Conservation (phyloP, 176 grass and related monocot species). For the Neostapfia colusana region DNA sequence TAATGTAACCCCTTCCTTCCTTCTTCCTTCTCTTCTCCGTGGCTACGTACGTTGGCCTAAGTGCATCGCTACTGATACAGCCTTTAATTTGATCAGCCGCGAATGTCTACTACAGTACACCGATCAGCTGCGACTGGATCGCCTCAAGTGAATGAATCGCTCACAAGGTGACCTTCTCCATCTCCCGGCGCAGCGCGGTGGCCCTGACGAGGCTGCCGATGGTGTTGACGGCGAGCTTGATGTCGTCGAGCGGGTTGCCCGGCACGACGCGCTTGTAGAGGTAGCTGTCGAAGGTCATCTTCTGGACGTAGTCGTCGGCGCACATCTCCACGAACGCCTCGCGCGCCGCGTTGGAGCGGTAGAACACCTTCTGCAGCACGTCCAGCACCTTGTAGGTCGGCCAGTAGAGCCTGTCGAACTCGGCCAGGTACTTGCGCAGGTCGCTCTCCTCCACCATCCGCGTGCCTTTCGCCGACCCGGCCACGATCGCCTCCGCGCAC, state of each 20-base stretch:
- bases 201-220: constrained; percentile 94
- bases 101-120: constrained; percentile 10
- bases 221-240: constrained; percentile 95
- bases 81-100: constrained; percentile 37
- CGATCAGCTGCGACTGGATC: not conserved
- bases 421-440: constrained; percentile 87
- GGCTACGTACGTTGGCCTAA: constrained; percentile 3
- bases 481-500: constrained; percentile 92
- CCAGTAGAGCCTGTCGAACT: constrained; percentile 95
- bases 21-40: constrained; percentile 4
- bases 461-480: constrained; percentile 71
- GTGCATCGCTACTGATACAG: too few species aligned
- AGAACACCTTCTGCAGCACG: constrained; percentile 99
- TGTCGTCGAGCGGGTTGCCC: constrained; percentile 89
- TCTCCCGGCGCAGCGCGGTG: constrained; percentile 75
- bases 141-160: not conserved
- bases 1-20: too few species aligned
- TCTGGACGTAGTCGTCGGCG: constrained; percentile 95
- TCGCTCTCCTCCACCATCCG: constrained; percentile 89
- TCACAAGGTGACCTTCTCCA: constrained; percentile 95
- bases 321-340: constrained; percentile 99
- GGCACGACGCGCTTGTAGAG: constrained; percentile 96
- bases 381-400: constrained; percentile 99
- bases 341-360: constrained; percentile 82
- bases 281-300: constrained; percentile 99